These are phyloP conservation scores for Xylaria longipes DNA, from an alignment of 495 filamentous ascomycete species.

Conservation along the genomic window DNA sequence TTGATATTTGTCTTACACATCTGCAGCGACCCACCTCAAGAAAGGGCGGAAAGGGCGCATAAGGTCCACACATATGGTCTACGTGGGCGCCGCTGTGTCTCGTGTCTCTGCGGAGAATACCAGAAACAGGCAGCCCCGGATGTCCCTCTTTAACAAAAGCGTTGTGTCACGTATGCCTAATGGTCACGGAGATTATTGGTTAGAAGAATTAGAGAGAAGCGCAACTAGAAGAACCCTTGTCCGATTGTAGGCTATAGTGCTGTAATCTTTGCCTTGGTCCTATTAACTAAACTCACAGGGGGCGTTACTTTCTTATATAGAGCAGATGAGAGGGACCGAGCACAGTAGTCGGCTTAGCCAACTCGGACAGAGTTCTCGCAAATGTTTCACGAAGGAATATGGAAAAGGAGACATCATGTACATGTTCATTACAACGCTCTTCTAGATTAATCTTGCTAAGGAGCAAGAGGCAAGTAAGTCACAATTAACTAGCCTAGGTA, in stretches of 20 bases:
- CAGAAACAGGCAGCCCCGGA: background rate
- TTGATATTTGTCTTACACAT: slow-evolving; percentile 10
- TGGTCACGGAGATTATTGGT: slow-evolving; percentile 6
- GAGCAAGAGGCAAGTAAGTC: background rate
- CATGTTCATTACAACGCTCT: background rate
- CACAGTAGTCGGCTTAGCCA: background rate
- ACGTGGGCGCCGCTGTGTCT: background rate
- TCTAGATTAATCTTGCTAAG: background rate
- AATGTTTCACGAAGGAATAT: background rate
- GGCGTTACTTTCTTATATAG: background rate
- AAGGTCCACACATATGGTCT: slow-evolving; percentile 1
- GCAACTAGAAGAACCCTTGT: background rate
- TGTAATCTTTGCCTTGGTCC: too few species aligned
- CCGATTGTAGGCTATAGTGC: background rate
- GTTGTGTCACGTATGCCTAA: slow-evolving; percentile 4
- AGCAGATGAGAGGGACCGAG: background rate
- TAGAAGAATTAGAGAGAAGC: background rate
- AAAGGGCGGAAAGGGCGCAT: slow-evolving; percentile 1
- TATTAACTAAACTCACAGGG: background rate
- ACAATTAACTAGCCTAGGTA: background rate
- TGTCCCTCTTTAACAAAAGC: background rate
- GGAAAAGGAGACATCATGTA: background rate
- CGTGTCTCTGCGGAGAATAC: slow-evolving; percentile 14
- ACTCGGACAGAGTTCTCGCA: background rate
- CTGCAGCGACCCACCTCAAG: slow-evolving; percentile 16